Evolutionary conservation across 257 asterid species (phyloP).

Genomic region (Przewalskia tangutica): DNA sequence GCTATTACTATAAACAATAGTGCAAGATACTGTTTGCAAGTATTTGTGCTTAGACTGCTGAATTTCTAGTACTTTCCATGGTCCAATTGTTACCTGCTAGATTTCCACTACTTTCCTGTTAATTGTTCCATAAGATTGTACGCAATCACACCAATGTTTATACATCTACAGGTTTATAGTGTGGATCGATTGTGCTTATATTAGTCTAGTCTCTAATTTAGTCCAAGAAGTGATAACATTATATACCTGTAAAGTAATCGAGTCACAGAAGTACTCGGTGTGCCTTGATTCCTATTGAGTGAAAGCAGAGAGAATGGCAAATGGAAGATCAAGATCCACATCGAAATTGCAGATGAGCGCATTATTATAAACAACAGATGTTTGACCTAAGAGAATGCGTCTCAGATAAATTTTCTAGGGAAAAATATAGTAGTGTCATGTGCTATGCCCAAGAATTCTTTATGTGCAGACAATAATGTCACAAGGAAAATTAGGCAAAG

Average conservation of each 20-base stretch:
- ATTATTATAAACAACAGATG: neutral
- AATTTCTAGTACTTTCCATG: neutral
- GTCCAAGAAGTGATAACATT: neutral
- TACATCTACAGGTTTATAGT: neutral
- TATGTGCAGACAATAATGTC: slow-evolving; percentile 20
- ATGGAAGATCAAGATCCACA: neutral
- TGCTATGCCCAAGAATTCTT: neutral
- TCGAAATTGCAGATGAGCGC: neutral
- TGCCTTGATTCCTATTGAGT: neutral
- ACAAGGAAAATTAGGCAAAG: slow-evolving; percentile 44
- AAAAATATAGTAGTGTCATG: neutral
- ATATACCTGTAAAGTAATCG: neutral
- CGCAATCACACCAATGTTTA: neutral
- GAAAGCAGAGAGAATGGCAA: neutral
- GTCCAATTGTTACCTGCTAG: neutral
- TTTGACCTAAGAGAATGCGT: neutral
- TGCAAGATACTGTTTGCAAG: neutral
- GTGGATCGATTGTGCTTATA: neutral
- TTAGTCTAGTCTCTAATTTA: neutral
- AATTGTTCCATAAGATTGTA: neutral
- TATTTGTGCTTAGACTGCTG: neutral
- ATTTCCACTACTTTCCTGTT: neutral
- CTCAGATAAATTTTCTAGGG: neutral
- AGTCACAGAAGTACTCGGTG: neutral
- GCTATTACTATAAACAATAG: neutral